A percentile compares a stretch with the other conserved stretches of the same genome.
These are phyloP conservation scores for Beauveria australis DNA, from an alignment of 2,329 filamentous ascomycete genomes.

Conservation along the genomic window DNA sequence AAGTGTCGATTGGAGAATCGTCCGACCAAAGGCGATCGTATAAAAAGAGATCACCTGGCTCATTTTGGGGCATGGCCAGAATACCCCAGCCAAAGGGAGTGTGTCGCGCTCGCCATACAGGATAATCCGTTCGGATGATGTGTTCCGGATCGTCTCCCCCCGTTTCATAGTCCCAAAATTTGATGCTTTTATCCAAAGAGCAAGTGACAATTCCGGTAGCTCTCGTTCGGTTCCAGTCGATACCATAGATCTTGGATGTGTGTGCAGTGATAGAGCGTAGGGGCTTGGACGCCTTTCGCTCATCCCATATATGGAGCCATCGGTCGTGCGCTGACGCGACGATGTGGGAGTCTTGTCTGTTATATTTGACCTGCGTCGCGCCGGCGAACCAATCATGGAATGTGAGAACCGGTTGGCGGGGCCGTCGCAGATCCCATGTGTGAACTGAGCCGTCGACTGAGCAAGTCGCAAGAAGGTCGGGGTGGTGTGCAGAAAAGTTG, in stretches of 20 bases:
- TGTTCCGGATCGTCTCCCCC: slow-evolving; percentile 60
- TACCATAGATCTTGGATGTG: slow-evolving; percentile 85
- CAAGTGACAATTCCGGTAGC: slow-evolving; percentile 72
- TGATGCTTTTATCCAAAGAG: slow-evolving; percentile 85
- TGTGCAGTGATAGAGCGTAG: slow-evolving; percentile 81
- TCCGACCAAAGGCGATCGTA: slow-evolving; percentile 57
- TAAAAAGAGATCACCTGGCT: slow-evolving; percentile 74
- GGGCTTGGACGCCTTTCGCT: slow-evolving; percentile 68
- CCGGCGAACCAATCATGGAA: slow-evolving; percentile 93
- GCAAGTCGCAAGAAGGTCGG: slow-evolving; percentile 81
- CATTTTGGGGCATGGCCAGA: slow-evolving; percentile 85
- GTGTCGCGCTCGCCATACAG: slow-evolving; percentile 84
- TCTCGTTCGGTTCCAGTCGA: slow-evolving; percentile 84
- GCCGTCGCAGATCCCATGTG: slow-evolving; percentile 78
- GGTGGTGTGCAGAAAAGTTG: slow-evolving; percentile 90
- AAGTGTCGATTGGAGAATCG: slow-evolving; percentile 35
- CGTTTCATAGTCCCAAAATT: slow-evolving; percentile 75
- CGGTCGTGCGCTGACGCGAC: slow-evolving; percentile 86
- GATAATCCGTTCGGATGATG: slow-evolving; percentile 73
- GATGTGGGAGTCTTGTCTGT: slow-evolving; percentile 76
- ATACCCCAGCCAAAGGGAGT: slow-evolving; percentile 84
- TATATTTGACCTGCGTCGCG: slow-evolving; percentile 93
- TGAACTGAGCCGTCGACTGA: slow-evolving; percentile 90
- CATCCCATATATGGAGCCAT: slow-evolving; percentile 84
- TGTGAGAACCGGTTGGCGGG: slow-evolving; percentile 64